Conservation (phyloP, 495 filamentous ascomycete genomes). For the Parathielavia hyrcaniae region DNA sequence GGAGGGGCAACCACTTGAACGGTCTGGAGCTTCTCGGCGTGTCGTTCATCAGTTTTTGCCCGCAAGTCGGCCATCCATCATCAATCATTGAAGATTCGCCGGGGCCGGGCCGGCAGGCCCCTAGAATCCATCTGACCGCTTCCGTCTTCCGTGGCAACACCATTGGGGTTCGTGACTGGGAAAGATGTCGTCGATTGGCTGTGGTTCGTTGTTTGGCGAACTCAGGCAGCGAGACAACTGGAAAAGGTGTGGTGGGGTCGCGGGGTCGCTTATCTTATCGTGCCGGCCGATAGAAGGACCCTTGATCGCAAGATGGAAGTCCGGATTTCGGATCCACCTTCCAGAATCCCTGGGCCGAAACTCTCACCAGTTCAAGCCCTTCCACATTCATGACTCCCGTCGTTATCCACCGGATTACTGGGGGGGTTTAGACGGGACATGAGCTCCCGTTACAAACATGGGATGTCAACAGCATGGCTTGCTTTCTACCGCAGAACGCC, state of each 20-base stretch:
- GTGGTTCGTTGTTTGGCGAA: slow-evolving; percentile 2
- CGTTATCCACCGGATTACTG: too few species aligned
- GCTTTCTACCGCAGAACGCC: too few species aligned
- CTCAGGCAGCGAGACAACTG: neutral
- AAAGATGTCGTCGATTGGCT: slow-evolving; percentile 19
- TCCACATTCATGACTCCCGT: too few species aligned
- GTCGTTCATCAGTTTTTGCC: too few species aligned
- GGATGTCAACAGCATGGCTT: too few species aligned
- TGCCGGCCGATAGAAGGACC: neutral
- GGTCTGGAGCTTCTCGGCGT: too few species aligned
- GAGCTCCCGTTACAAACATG: too few species aligned
- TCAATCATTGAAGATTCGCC: slow-evolving; percentile 3
- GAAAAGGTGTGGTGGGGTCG: neutral
- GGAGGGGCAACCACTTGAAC: neutral
- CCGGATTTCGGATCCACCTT: too few species aligned
- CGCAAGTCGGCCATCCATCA: neutral
- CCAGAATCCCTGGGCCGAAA: too few species aligned
- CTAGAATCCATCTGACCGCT: slow-evolving; percentile 20
- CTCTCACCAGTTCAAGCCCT: too few species aligned
- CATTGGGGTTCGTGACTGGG: slow-evolving; percentile 19
- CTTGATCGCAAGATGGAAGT: neutral
- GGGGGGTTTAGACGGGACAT: too few species aligned
- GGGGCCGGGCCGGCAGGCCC: slow-evolving; percentile 10
- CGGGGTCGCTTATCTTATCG: neutral
- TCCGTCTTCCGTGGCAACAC: slow-evolving; percentile 23